phyloP scores from a whole-genome alignment of 805 yeast genomes.

The Starmerella cellae region DNA sequence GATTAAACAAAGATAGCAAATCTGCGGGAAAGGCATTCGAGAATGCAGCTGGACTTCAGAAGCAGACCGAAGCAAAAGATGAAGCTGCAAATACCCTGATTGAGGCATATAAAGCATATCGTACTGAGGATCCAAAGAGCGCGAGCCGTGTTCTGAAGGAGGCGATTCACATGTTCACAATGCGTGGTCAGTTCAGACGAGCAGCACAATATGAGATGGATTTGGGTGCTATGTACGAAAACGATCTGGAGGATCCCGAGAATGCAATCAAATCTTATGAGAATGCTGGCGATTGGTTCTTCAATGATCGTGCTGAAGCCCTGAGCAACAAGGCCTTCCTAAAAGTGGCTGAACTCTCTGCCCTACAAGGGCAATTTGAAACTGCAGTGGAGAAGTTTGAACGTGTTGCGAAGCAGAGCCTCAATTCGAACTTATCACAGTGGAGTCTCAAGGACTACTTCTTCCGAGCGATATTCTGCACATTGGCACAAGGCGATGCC shows the following conservation, averaged over 20 bases:
- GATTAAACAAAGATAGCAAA: conserved; percentile 52
- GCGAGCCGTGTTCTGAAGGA: conserved; percentile 64
- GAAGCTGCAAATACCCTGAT: conserved; percentile 84
- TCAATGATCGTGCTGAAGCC: conserved; percentile 86
- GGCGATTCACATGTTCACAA: conserved; percentile 74
- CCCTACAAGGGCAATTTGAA: conserved; percentile 57
- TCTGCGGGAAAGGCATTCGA: conserved; percentile 75
- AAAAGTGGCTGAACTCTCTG: conserved; percentile 80
- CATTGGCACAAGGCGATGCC: conserved; percentile 66
- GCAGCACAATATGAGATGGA: conserved; percentile 92
- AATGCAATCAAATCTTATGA: conserved; percentile 70
- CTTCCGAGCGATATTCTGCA: conserved; percentile 68
- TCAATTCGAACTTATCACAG: conserved; percentile 61
- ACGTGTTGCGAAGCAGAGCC: conserved; percentile 58
- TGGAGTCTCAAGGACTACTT: conserved; percentile 93
- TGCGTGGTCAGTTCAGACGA: conserved; percentile 87
- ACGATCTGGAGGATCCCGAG: conserved; percentile 48
- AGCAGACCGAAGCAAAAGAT: conserved; percentile 61
- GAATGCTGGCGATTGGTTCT: conserved; percentile 92
- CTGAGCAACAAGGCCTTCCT: conserved; percentile 74
- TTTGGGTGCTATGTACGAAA: conserved; percentile 74
- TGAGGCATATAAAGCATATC: conserved; percentile 82
- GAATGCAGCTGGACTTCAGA: conserved; percentile 71
- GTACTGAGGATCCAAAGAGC: conserved; percentile 53
- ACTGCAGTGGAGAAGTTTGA: conserved; percentile 70